Evolutionary conservation across 495 filamentous ascomycete species (phyloP), one percentile per base, ranked within the genome.

Genomic region (Penicillium verhagenii): DNA sequence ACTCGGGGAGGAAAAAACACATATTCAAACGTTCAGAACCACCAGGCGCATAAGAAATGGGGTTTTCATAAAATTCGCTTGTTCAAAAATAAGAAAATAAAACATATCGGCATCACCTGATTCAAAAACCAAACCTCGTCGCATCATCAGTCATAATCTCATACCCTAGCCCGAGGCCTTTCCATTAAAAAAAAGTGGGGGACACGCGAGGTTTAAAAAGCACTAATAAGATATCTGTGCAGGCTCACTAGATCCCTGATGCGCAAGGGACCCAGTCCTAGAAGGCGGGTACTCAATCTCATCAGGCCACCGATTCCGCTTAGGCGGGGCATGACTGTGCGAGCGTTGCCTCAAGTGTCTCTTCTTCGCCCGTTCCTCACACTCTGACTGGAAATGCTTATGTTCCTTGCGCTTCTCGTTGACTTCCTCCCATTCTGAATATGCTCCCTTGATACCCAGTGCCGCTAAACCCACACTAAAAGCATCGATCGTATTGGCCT

Each of bases 391-490:
- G 31, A 87, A 79, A 43, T 83, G 70, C 9, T 72, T 60, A 25
- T 72, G 69, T 53, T 81, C 78, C 55, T 81, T 75, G 29, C 82
- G 74, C 63, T 85, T 77, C 69, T 86, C 79, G 33, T 82, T 77
- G 57, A 82, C 83, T 56, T 86, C 79, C 66, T 86, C 81, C 85
- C 85, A 88, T 67, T 92, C 89, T 3, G 79, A 80, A 58, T 91
- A 77, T 38, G 90, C 91, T 29, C 87, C 86, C 71, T 91, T 92
- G 77, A 96, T 87, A 65, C 92, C 90, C 28, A 95, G 75, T 3
- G 89, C 90, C 11, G 91, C 91, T 46, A 96, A 87, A 58, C 91
- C 90, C 1, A 96, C 76, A 31, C 86, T 86, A 2, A 90, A 86
- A 10, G 84, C 83, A 67, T 95, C 90, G 66, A 87, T 82, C 46